These are phyloP conservation scores for Paxillus ammoniavirescens DNA, from an alignment of 768 basidiomycete genomes.

Conservation along the genomic window DNA sequence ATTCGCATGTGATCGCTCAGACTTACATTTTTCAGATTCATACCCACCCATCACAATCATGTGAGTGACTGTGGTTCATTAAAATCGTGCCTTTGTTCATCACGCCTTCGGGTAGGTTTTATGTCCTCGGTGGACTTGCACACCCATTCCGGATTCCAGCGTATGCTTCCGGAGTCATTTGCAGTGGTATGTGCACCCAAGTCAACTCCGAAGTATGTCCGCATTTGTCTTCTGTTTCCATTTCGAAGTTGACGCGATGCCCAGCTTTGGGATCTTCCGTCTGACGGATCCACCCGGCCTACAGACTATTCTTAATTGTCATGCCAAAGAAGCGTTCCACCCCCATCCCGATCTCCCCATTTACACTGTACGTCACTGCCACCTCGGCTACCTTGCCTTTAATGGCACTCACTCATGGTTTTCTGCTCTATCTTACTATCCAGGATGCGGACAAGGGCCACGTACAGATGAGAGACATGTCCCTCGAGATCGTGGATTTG, in stretches of 20 bases:
- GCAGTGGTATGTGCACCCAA: slow-evolving; percentile 90
- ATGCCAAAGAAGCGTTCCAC: slow-evolving; percentile 76
- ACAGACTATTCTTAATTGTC: slow-evolving; percentile 65
- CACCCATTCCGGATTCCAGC: slow-evolving; percentile 86
- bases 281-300: slow-evolving; percentile 87
- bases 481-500: slow-evolving; percentile 83
- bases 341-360: slow-evolving; percentile 83
- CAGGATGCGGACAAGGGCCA: slow-evolving; percentile 87
- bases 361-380: slow-evolving; percentile 64
- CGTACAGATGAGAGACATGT: slow-evolving; percentile 70
- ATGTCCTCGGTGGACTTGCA: slow-evolving; percentile 95
- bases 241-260: neutral
- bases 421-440: neutral
- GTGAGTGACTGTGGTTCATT: slow-evolving; percentile 38
- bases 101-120: slow-evolving; percentile 51
- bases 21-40: slow-evolving; percentile 60
- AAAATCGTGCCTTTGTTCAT: neutral
- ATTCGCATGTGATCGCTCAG: neutral
- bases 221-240: neutral
- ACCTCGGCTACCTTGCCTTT: neutral
- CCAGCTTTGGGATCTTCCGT: slow-evolving; percentile 81
- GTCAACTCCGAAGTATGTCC: slow-evolving; percentile 66
- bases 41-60: slow-evolving; percentile 88
- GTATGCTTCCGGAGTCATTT: slow-evolving; percentile 88
- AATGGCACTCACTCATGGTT: neutral